Evolutionary conservation across 2,329 filamentous ascomycete species (phyloP).

Genomic region (Penicillium freii): DNA sequence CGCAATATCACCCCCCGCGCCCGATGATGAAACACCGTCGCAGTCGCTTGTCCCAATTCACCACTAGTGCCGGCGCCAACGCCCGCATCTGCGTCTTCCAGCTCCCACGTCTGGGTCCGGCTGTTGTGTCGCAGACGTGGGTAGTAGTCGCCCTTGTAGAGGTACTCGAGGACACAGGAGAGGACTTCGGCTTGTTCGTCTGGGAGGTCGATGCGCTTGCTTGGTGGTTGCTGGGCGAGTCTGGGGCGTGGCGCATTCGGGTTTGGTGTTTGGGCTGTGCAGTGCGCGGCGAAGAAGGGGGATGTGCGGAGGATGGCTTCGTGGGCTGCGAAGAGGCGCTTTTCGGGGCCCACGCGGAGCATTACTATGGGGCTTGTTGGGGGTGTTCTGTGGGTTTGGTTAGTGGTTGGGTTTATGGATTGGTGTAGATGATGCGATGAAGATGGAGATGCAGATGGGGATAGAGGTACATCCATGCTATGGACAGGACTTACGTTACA

Average conservation of each 20-base stretch:
- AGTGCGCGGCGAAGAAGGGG: conserved; percentile 70
- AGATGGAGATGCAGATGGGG: not conserved
- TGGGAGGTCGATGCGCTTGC: conserved; percentile 74
- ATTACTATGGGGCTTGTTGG: conserved; percentile 72
- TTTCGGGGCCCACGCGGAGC: conserved; percentile 73
- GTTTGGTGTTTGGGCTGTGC: conserved; percentile 52
- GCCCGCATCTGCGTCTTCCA: conserved; percentile 60
- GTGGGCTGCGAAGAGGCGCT: conserved; percentile 87
- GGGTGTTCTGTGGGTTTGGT: conserved; percentile 47
- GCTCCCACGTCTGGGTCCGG: conserved; percentile 73
- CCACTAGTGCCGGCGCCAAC: conserved; percentile 27
- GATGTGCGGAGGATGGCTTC: conserved; percentile 78
- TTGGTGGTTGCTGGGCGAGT: conserved; percentile 28
- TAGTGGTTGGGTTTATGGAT: not conserved
- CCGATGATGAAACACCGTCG: conserved; percentile 67
- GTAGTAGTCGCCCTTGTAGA: conserved; percentile 93
- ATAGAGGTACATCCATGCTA: not conserved
- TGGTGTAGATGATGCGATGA: not conserved
- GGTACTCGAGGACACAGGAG: conserved; percentile 82
- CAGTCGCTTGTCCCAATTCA: conserved; percentile 48
- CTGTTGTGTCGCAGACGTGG: conserved; percentile 81
- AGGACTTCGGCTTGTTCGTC: conserved; percentile 89
- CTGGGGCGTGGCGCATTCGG: conserved; percentile 8
- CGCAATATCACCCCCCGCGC: conserved; percentile 70
- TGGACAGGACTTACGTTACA: conserved; percentile 32